Conservation (phyloP, 2,329 filamentous ascomycete genomes). For the Diplocarpon mali region DNA sequence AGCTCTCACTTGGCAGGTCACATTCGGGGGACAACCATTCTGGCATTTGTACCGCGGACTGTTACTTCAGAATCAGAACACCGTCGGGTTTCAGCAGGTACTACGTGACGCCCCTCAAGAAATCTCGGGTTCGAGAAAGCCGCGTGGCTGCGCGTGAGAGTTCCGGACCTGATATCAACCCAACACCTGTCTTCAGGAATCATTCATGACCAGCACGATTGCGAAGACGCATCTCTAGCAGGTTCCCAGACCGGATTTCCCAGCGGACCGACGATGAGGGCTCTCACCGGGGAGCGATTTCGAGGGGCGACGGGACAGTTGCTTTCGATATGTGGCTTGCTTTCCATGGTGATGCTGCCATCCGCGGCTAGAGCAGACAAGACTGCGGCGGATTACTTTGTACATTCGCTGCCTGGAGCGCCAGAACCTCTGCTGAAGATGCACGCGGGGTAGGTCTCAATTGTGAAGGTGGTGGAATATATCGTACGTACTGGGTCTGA, state of each 20-base stretch:
- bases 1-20: background rate
- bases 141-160: too few relatives aligned
- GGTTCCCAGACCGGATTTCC: background rate
- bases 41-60: too few relatives aligned
- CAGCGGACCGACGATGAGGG: constrained; percentile 20
- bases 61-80: too few relatives aligned
- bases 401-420: constrained; percentile 73
- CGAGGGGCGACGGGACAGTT: constrained; percentile 7
- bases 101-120: background rate
- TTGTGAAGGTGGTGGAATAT: background rate
- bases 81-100: background rate
- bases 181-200: background rate
- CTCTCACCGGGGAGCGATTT: constrained; percentile 13
- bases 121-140: too few relatives aligned
- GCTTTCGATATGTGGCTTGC: constrained; percentile 24
- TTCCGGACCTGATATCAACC: background rate
- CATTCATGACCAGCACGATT: constrained; percentile 2
- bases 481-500: background rate
- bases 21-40: background rate
- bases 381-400: constrained; percentile 78
- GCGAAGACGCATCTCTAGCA: constrained; percentile 1
- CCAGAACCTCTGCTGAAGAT: constrained; percentile 79
- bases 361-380: constrained; percentile 36
- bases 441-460: constrained; percentile 76
- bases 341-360: constrained; percentile 35